Conservation (phyloP, 192 early-diverging fungal species). For the Coemansia sp. region DNA sequence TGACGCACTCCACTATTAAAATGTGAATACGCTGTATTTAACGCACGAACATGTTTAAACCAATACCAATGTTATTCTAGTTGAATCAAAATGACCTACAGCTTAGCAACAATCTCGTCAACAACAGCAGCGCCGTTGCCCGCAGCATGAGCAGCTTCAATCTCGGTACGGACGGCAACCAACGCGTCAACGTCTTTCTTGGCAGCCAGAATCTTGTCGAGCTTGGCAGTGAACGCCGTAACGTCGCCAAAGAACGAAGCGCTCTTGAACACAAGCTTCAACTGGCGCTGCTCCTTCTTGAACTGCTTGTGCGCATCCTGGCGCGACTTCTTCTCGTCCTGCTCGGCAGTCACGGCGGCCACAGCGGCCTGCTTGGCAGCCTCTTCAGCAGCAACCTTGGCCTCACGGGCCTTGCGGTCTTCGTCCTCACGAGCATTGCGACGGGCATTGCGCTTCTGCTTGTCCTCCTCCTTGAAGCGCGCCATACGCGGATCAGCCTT, state of each 20-base stretch:
- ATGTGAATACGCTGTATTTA: no score
- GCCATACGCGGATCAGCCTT: conserved; percentile 87
- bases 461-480: conserved; percentile 86
- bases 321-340: conserved; percentile 77
- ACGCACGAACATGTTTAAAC: no score
- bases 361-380: conserved; percentile 63
- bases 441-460: conserved; percentile 86
- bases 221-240: conserved; percentile 68
- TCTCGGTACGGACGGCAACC: conserved; percentile 57
- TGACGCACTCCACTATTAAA: no score
- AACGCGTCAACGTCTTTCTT: conserved; percentile 60
- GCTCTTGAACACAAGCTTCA: conserved; percentile 74
- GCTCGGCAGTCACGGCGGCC: conserved; percentile 61
- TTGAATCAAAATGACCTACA: conserved; percentile 8
- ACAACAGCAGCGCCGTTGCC: conserved; percentile 63
- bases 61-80: neutral
- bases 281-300: conserved; percentile 88
- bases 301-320: conserved; percentile 85
- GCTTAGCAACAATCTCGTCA: conserved; percentile 47
- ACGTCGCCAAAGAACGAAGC: conserved; percentile 78
- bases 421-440: conserved; percentile 81
- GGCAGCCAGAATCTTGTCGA: conserved; percentile 75
- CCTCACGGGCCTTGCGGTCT: conserved; percentile 47
- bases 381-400: conserved; percentile 59
- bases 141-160: conserved; percentile 65